A percentile compares a stretch with the other conserved stretches of the same genome.
phyloP scores from a whole-genome alignment of 192 early-diverging fungal species.

The Podila horticola region DNA sequence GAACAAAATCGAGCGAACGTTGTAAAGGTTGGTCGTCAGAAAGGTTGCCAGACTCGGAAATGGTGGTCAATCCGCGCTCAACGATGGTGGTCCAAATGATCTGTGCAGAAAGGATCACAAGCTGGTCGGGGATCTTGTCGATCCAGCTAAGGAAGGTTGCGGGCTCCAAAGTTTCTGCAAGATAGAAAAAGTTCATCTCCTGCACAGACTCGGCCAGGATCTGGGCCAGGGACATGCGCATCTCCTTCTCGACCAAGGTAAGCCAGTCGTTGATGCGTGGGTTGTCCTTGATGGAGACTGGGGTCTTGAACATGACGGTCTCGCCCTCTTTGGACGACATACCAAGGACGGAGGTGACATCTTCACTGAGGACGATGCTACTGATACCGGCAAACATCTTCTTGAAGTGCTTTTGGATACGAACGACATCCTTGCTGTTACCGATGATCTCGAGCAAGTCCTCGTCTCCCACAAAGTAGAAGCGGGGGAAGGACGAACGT shows the following conservation, averaged over 20 bases:
- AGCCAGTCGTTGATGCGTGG: constrained; percentile 99
- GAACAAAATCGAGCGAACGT: constrained; percentile 66
- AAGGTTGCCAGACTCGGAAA: constrained; percentile 49
- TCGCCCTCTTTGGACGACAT: constrained; percentile 96
- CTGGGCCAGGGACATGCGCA: constrained; percentile 87
- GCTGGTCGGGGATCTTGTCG: constrained; percentile 89
- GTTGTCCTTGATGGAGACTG: constrained; percentile 82
- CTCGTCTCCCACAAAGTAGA: constrained; percentile 99
- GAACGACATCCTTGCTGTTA: constrained; percentile 93
- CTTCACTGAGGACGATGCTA: constrained; percentile 86
- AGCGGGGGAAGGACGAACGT: constrained; percentile 96
- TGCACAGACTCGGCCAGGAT: constrained; percentile 76
- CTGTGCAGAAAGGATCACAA: constrained; percentile 92
- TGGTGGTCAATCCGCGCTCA: constrained; percentile 75
- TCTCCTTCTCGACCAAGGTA: constrained; percentile 91
- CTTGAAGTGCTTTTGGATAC: constrained; percentile 98
- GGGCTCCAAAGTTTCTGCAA: constrained; percentile 62
- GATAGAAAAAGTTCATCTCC: constrained; percentile 72
- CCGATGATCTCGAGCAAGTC: constrained; percentile 99
- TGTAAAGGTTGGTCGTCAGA: constrained; percentile 61
- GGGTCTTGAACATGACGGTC: constrained; percentile 79
- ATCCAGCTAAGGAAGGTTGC: constrained; percentile 84
- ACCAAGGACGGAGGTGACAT: constrained; percentile 76
- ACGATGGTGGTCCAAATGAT: constrained; percentile 90
- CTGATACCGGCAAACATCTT: constrained; percentile 99